Base-by-base conservation (phyloP, 352 stramenopile species). In the Globisporangium mamillatum region DNA sequence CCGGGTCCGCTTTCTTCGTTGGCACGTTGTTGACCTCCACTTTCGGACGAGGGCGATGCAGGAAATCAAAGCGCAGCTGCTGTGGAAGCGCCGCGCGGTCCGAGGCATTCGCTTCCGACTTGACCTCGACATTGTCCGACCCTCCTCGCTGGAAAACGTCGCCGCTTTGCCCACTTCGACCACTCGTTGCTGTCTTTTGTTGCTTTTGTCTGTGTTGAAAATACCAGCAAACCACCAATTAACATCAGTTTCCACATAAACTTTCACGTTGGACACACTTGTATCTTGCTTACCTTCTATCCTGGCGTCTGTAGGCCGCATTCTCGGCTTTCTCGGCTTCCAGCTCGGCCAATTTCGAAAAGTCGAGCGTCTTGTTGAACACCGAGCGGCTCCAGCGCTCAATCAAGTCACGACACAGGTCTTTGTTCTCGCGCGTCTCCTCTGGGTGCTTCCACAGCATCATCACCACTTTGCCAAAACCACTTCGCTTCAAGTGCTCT, bases 381-480 rank as follows among this genome's bases (percentile, higher is more conserved):
- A 96, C 89, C 0, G 87, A 88, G 36, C 89, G 89, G 46, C 89
- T 96, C 89, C 89, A 96, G 54, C 86, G 85, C 71, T 96, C 89
- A 25, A 96, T 89, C 63, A 96, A 68, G 63, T 86, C 86, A 25
- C 87, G 86, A 18, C 89, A 96, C 9, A 96, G 70, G 22, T 94
- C 89, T 69, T 96, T 96, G 78, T 96, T 96, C 34, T 94, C 85
- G 7, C 70, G 76, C 0, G 85, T 96, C 89, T 96, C 89, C 60
- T 89, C 72, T 3, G 87, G 85, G 68, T 96, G 87, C 70, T 96
- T 96, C 89, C 90, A 94, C 54, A 96, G 71, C 44, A 90, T 34
- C 89, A 96, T 96, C 24, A 96, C 78, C 25, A 94, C 84, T 75
- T 96, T 96, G 48, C 89, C 89, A 59, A 96, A 89, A n/a, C 87